Evolutionary conservation across 2,329 filamentous ascomycete genomes (phyloP), one percentile per base, ranked within the genome.

Genomic region (Rutstroemia sp.): DNA sequence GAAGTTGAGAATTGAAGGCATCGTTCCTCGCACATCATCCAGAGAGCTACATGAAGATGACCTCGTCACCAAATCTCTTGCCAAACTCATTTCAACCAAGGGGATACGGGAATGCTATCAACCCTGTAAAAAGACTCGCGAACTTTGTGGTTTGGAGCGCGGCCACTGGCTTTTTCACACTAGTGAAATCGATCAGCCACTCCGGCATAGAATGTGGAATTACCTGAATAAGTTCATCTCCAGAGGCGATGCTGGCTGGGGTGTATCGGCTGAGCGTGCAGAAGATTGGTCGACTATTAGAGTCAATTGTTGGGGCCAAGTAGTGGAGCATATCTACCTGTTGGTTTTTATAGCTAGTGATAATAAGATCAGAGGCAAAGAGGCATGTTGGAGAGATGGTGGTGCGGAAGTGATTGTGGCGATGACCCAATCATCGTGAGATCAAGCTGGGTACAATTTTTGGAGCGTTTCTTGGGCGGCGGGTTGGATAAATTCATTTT

Each of bases 241-340:
- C 5, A 75, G 73, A 25, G 83, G 83, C 0, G 72, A 75, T 21
- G 78, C 80, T 0, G 87, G 87, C 3, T 90, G 87, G 86, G 83
- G 84, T 3, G 76, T 87, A 1, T 83, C 80, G 73, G 83, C 81
- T 61, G 70, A 67, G 14, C 72, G 81, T 25, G 73, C 76, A 51
- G 60, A 62, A 8, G 58, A 61, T 36, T 70, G 67, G 10, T 72
- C 75, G 56, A 69, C 62, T 1, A 68, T 95, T 2, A 79, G 83
- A 36, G 69, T 92, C 1, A 94, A 88, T 67, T 89, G 88, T 66
- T 96, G 88, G 85, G 91, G 88, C 0, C 80, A 86, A 60, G 73
- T 89, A 0, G 81, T 82, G 0, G 78, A 82, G 54, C 86, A 95
- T 64, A 77, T 89, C 36, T 95, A 90, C 69, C 71, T 94, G 4